phyloP scores from a whole-genome alignment of 306 rosid species.

The Quercus ilex region DNA sequence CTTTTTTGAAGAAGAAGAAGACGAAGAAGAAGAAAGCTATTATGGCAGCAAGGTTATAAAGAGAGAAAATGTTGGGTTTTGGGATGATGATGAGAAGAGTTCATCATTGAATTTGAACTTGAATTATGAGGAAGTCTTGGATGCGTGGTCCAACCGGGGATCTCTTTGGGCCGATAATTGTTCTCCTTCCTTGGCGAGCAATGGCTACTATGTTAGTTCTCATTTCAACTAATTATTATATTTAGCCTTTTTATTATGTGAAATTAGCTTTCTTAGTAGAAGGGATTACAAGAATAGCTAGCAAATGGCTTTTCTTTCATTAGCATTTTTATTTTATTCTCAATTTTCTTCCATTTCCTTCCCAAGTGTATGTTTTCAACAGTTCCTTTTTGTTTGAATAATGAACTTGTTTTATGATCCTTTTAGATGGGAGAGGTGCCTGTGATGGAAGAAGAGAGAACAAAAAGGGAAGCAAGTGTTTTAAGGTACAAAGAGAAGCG shows the following conservation, averaged over 20 bases:
- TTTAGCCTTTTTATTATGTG: not conserved
- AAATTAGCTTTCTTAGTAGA: not conserved
- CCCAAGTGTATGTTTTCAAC: too few species aligned
- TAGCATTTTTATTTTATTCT: too few species aligned
- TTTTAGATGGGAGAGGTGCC: slow-evolving; percentile 83
- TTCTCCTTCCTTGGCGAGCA: slow-evolving; percentile 42
- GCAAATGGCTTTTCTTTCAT: too few species aligned
- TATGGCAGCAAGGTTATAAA: slow-evolving; percentile 14
- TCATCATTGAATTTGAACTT: slow-evolving; percentile 63
- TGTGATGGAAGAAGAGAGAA: slow-evolving; percentile 56
- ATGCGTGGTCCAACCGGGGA: slow-evolving; percentile 84
- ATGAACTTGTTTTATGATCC: not conserved
- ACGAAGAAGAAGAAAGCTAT: slow-evolving; percentile 28
- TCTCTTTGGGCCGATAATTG: slow-evolving; percentile 60
- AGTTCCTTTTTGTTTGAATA: not conserved
- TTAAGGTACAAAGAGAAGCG: slow-evolving; percentile 79
- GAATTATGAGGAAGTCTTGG: slow-evolving; percentile 77
- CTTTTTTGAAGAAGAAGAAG: slow-evolving; percentile 26
- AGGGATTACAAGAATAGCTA: not conserved
- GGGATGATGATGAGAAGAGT: slow-evolving; percentile 46
- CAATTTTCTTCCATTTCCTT: too few species aligned
- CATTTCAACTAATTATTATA: not conserved
- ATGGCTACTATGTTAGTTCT: slow-evolving; percentile 55
- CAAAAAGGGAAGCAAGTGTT: slow-evolving; percentile 81
- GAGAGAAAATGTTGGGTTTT: slow-evolving; percentile 46